Percentiles rank a stretch among this genome's conserved stretches.
phyloP scores from a whole-genome alignment of 2,329 filamentous ascomycete genomes.

The Pseudofabraea citricarpa region DNA sequence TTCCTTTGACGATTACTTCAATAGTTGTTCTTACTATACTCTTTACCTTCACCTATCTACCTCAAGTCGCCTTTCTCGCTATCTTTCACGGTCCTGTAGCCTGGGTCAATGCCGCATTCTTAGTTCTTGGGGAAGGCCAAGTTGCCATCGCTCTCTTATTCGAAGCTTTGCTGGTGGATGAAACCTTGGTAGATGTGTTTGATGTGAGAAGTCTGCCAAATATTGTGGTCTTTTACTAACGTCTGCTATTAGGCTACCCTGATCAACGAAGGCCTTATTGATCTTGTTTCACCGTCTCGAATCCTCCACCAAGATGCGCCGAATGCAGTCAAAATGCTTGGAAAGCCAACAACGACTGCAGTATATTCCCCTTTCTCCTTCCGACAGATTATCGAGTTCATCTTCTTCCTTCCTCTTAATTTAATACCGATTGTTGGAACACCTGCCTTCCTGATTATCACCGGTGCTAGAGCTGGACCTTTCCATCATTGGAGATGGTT shows the following conservation, averaged over 20 bases:
- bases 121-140: slow-evolving; percentile 72
- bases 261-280: slow-evolving; percentile 66
- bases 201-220: slow-evolving; percentile 49
- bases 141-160: slow-evolving; percentile 46
- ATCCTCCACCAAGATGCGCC: slow-evolving; percentile 62
- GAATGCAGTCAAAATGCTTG: slow-evolving; percentile 73
- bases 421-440: slow-evolving; percentile 80
- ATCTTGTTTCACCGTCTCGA: slow-evolving; percentile 63
- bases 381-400: slow-evolving; percentile 83
- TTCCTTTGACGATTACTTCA: slow-evolving; percentile 80
- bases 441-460: slow-evolving; percentile 81
- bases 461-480: slow-evolving; percentile 81
- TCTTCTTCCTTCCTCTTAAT: slow-evolving; percentile 76
- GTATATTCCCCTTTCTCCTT: slow-evolving; percentile 86
- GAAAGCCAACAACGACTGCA: slow-evolving; percentile 71
- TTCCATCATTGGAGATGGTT: slow-evolving; percentile 91
- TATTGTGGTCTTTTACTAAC: neutral
- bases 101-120: slow-evolving; percentile 83
- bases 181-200: slow-evolving; percentile 75
- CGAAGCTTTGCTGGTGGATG: slow-evolving; percentile 77
- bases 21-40: slow-evolving; percentile 78
- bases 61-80: slow-evolving; percentile 82
- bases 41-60: slow-evolving; percentile 83
- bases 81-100: slow-evolving; percentile 85
- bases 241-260: slow-evolving; percentile 54